Conservation (phyloP, 768 basidiomycete species). For the Podaxis sp. region DNA sequence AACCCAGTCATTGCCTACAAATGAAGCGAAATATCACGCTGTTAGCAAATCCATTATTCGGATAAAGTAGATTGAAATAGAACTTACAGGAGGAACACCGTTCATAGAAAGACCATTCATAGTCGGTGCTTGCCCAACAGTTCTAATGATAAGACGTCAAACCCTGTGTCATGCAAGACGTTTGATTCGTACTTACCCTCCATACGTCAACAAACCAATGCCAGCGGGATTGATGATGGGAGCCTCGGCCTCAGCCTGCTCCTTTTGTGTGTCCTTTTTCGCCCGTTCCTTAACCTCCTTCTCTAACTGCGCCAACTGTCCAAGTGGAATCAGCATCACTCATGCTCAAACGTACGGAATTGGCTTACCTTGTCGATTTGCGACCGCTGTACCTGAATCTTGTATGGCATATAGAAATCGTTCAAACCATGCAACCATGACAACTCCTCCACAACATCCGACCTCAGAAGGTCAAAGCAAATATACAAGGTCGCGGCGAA, state of each 20-base stretch:
- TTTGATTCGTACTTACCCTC: slow-evolving; percentile 35
- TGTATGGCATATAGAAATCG: slow-evolving; percentile 98
- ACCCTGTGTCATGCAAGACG: background rate
- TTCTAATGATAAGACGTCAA: slow-evolving; percentile 33
- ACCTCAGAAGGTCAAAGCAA: slow-evolving; percentile 93
- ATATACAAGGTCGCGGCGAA: slow-evolving; percentile 87
- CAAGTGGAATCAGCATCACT: slow-evolving; percentile 12
- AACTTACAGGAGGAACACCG: slow-evolving; percentile 63
- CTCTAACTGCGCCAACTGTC: slow-evolving; percentile 71
- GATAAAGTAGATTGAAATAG: background rate
- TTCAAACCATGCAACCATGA: slow-evolving; percentile 96
- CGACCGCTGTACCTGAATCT: slow-evolving; percentile 81
- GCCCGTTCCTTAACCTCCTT: slow-evolving; percentile 86
- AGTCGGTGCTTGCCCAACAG: slow-evolving; percentile 56
- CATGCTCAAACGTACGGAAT: background rate
- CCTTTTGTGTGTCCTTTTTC: slow-evolving; percentile 84
- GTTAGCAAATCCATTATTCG: background rate
- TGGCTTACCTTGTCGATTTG: slow-evolving; percentile 64
- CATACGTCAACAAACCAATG: slow-evolving; percentile 71
- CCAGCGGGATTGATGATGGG: slow-evolving; percentile 87
- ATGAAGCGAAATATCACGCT: background rate
- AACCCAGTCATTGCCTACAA: slow-evolving; percentile 65
- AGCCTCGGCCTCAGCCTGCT: slow-evolving; percentile 80
- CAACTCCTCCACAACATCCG: slow-evolving; percentile 90
- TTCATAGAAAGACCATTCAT: slow-evolving; percentile 43